Base-by-base conservation (phyloP, 257 asterid genomes). In the Apocynum venetum region DNA sequence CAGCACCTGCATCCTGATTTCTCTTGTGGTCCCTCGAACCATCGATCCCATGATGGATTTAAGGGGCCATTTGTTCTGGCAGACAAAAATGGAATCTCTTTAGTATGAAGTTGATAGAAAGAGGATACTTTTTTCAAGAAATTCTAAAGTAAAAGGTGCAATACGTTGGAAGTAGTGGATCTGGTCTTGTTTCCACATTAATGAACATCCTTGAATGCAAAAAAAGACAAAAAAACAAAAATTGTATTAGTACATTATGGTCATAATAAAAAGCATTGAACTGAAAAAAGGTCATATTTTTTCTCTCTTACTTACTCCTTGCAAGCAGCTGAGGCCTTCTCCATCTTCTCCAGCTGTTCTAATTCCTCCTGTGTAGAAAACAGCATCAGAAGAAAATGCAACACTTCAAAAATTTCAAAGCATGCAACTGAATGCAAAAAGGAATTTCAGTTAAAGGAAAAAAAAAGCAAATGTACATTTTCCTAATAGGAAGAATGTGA, bases 1-100 rank as follows among this genome's bases (percentile, higher is more conserved):
- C 91, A 90, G 89, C 98, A 94, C 67, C 92, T 86, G 96, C 98
- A 94, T 68, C 97, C 88, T 40, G 97, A 86, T 56, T 97, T 84
- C 61, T 94, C 95, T 71, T 65, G 91, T 13, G 92, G 94, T 53
- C 97, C 92, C 88, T 94, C 98, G 75, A 92, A 94, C 98, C 98
- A 94, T 81, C 96, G 86, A 86, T 94, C 97, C 98, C 98, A 94
- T 17, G 71, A 78, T 49, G 96, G 93, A 81, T 89, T 92, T 72
- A 83, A 47, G 6, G 98, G 97, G 73, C 96, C 97, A 2, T 61
- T 90, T 44, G 97, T 93, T 83, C 98, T 95, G 91, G 68, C 40
- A 68, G 14, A 79, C 60, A 75, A 61, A 44, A 72, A 56, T 49
- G 35, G 8, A 63, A 61, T 72, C 66, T 53, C 41, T 72, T 75